Evolutionary conservation across 148 eudicot genomes (phyloP).

Genomic region (Vaccinium vitisidaea): DNA sequence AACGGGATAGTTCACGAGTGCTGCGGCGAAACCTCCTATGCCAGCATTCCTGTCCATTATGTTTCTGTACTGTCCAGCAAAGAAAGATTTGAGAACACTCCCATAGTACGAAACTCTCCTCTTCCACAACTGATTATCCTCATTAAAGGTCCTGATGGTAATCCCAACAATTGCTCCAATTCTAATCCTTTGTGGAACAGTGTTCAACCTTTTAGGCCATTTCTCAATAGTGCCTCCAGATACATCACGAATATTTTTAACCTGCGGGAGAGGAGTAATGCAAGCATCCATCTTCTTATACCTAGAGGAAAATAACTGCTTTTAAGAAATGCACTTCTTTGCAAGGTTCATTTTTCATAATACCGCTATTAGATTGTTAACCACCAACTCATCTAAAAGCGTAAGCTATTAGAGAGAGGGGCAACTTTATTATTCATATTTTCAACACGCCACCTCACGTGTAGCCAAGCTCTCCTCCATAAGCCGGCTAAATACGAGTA

Average conservation of each 20-base stretch:
- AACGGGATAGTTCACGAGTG: constrained; percentile 49
- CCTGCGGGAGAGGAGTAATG: constrained; percentile 51
- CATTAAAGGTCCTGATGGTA: constrained; percentile 37
- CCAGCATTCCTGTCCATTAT: constrained; percentile 79
- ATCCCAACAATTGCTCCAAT: constrained; percentile 23
- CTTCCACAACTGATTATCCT: constrained; percentile 61
- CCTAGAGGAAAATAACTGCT: constrained; percentile 26
- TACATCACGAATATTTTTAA: constrained; percentile 24
- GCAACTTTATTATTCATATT: no score
- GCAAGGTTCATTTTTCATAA: background rate
- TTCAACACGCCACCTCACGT: no score
- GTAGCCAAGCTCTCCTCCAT: no score
- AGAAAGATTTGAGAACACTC: constrained; percentile 36
- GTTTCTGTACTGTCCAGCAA: constrained; percentile 45
- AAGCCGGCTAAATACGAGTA: no score
- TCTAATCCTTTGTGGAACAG: constrained; percentile 50
- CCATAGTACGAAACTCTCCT: constrained; percentile 46
- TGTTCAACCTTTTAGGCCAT: constrained; percentile 64
- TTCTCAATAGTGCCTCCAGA: constrained; percentile 57
- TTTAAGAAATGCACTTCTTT: background rate
- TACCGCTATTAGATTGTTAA: no score
- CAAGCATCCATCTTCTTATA: constrained; percentile 50
- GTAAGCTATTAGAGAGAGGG: no score
- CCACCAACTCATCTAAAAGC: no score
- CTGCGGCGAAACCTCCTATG: constrained; percentile 75